Evolutionary conservation across 208 protist genomes (phyloP).

Genomic region (Wallacemonas sp.): DNA sequence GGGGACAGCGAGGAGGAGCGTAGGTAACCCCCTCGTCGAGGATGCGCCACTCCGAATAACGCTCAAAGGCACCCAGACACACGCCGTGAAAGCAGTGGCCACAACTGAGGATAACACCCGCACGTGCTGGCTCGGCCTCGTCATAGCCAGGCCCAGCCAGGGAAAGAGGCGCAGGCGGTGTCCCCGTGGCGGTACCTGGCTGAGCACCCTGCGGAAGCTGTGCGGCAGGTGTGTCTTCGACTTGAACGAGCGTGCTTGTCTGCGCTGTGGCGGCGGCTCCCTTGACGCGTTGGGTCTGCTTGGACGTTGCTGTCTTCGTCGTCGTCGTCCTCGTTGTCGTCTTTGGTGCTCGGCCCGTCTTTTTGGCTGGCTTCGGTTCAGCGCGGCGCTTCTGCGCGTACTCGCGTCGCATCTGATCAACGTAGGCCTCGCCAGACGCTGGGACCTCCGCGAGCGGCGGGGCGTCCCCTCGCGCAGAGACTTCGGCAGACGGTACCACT

Average conservation of each 20-base stretch:
- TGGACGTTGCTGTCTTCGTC: background rate
- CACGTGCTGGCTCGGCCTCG: slow-evolving; percentile 12
- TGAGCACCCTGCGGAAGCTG: too few relatives aligned
- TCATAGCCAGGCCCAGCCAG: background rate
- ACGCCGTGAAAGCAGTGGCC: slow-evolving; percentile 79
- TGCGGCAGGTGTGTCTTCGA: too few relatives aligned
- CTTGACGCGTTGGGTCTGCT: too few relatives aligned
- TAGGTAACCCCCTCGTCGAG: slow-evolving; percentile 18
- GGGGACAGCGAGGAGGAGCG: slow-evolving; percentile 54
- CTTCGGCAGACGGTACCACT: background rate
- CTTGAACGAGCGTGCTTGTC: too few relatives aligned
- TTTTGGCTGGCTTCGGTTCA: background rate
- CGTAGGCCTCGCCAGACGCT: slow-evolving; percentile 25
- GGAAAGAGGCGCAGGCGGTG: background rate
- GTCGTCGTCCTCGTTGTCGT: background rate
- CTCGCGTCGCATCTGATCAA: slow-evolving; percentile 36
- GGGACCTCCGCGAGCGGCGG: too few relatives aligned
- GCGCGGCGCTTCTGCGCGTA: slow-evolving; percentile 37
- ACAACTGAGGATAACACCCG: slow-evolving; percentile 81
- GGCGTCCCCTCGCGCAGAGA: too few relatives aligned
- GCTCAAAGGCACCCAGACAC: slow-evolving; percentile 79
- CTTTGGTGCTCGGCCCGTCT: background rate
- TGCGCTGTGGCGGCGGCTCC: too few relatives aligned
- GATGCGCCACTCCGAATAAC: slow-evolving; percentile 53
- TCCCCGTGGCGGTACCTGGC: background rate